phyloP scores from a whole-genome alignment of 345 rosid genomes.

The Salix arbutifolia region DNA sequence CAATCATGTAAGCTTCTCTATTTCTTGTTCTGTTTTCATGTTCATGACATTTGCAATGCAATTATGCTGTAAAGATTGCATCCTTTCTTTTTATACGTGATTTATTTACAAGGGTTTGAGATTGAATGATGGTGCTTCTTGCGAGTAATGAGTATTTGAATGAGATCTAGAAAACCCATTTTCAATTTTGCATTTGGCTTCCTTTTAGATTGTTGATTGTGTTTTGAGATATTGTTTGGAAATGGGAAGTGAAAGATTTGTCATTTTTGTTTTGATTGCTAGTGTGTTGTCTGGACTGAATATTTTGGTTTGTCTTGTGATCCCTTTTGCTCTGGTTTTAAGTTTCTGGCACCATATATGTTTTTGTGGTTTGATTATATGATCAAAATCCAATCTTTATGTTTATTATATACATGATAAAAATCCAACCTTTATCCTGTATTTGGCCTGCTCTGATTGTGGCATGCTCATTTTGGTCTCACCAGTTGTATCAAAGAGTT shows the following conservation, averaged over 20 bases:
- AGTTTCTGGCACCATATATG: neutral
- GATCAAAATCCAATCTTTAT: neutral
- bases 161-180: constrained; percentile 7
- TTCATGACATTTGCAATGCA: neutral
- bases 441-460: neutral
- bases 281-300: neutral
- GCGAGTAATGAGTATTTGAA: neutral
- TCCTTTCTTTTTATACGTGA: neutral
- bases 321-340: neutral
- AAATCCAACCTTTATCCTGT: neutral
- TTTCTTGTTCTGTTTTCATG: constrained; percentile 4
- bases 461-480: neutral
- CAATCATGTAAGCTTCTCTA: constrained; percentile 16
- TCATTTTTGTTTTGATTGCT: neutral
- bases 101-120: neutral
- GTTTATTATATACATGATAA: neutral
- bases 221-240: neutral
- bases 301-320: neutral
- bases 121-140: neutral
- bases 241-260: neutral
- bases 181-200: neutral
- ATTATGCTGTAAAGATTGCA: constrained; percentile 1
- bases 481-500: neutral
- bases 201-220: neutral
- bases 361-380: neutral